Conservation (phyloP, 805 yeast genomes). For the Ogataea salicorniae region DNA sequence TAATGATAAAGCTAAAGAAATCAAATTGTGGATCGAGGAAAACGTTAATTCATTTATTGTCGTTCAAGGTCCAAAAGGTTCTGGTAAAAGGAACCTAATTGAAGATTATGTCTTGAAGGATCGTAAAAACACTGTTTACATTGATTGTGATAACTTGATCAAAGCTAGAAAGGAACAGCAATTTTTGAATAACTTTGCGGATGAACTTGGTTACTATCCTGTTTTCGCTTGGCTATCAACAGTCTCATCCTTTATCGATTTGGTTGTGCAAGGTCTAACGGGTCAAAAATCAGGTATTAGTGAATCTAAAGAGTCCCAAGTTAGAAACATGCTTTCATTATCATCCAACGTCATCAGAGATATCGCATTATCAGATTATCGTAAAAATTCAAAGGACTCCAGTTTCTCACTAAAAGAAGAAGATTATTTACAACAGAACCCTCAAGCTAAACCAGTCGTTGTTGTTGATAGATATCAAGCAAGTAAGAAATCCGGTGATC, state of each 20-base stretch:
- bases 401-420: conserved; percentile 51
- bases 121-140: conserved; percentile 55
- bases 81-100: conserved; percentile 85
- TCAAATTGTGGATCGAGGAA: conserved; percentile 78
- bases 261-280: conserved; percentile 82
- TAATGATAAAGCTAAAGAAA: conserved; percentile 56
- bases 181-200: conserved; percentile 63
- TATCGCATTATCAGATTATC: conserved; percentile 46
- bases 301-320: conserved; percentile 76
- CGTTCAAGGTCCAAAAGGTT: conserved; percentile 88
- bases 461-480: conserved; percentile 70
- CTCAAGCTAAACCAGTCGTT: conserved; percentile 79
- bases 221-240: conserved; percentile 89
- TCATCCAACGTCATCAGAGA: conserved; percentile 70
- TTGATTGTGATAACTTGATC: conserved; percentile 75
- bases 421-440: conserved; percentile 78
- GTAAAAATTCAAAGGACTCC: conserved; percentile 22
- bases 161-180: conserved; percentile 71
- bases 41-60: conserved; percentile 87
- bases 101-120: conserved; percentile 57
- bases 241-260: conserved; percentile 71
- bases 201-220: conserved; percentile 85
- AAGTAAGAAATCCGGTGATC: conserved; percentile 47
- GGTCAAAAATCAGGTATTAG: conserved; percentile 92
- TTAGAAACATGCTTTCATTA: conserved; percentile 71